Evolutionary conservation across 306 rosid species (phyloP).

Genomic region (Carpinus viminea): DNA sequence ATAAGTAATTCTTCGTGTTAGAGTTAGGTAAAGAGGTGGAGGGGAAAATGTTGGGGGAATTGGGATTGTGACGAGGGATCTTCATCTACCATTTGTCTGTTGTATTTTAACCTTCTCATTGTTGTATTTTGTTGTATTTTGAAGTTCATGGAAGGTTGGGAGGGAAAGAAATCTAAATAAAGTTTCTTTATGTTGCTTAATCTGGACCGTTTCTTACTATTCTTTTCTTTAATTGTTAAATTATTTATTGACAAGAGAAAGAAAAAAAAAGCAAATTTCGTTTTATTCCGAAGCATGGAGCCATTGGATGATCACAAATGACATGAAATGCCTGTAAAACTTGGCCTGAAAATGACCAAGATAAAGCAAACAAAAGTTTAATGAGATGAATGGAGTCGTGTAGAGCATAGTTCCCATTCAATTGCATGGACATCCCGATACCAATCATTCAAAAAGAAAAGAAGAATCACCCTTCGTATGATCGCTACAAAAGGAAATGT

Average conservation of each 20-base stretch:
- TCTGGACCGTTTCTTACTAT: neutral
- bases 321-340: no score
- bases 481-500: no score
- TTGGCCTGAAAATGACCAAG: no score
- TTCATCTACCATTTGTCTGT: neutral
- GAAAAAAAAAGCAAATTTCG: neutral
- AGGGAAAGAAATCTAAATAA: neutral
- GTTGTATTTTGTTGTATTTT: neutral
- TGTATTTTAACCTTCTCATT: neutral
- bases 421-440: no score
- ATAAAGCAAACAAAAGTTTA: no score
- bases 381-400: no score
- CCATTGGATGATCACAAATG: no score
- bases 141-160: neutral
- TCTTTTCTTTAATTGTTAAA: neutral
- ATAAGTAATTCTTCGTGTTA: conserved; percentile 23
- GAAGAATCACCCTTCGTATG: no score
- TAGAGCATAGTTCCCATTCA: no score
- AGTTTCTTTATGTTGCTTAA: neutral
- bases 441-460: no score
- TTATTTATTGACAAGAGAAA: neutral
- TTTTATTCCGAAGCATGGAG: no score
- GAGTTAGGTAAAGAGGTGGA: neutral
- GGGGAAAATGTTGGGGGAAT: neutral
- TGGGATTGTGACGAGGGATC: neutral